A percentile compares a stretch with the other conserved stretches of the same genome.
Evolutionary conservation across 108 stramenopile genomes (phyloP).

Genomic region (Cyclotella kingstonii): DNA sequence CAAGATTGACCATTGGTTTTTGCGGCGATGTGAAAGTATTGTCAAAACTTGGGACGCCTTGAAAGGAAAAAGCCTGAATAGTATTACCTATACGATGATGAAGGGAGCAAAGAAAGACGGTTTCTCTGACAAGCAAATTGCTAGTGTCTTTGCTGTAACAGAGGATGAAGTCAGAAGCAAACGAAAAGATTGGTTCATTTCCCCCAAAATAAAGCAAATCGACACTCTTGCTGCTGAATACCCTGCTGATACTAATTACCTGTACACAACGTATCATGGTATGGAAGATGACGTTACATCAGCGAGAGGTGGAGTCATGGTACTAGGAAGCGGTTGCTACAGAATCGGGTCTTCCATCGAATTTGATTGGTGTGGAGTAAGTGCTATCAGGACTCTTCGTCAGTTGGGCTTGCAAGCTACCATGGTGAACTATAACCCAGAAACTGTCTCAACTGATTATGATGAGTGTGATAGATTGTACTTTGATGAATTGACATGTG

Average conservation of each 20-base stretch:
- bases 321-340: conserved; percentile 97
- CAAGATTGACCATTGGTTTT: conserved; percentile 98
- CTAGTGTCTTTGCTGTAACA: conserved; percentile 48
- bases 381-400: conserved; percentile 91
- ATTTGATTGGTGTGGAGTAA: conserved; percentile 99
- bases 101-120: conserved; percentile 91
- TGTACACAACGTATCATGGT: conserved; percentile 97
- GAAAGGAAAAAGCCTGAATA: conserved; percentile 47
- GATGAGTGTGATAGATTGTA: conserved; percentile 99
- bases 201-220: conserved; percentile 95
- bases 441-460: conserved; percentile 99
- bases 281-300: conserved; percentile 86
- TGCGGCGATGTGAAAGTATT: conserved; percentile 89
- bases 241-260: conserved; percentile 97
- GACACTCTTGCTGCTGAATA: conserved; percentile 99
- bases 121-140: conserved; percentile 92
- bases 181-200: conserved; percentile 66
- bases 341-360: conserved; percentile 97
- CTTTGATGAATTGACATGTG: conserved; percentile 95
- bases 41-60: conserved; percentile 58
- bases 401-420: conserved; percentile 85
- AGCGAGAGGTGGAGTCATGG: conserved; percentile 87
- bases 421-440: conserved; percentile 99
- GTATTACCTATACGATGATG: conserved; percentile 54
- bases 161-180: conserved; percentile 77